Evolutionary conservation across 1,284 basidiomycete genomes (phyloP), one percentile per base, ranked within the genome.

Genomic region (Trametes pubescens): DNA sequence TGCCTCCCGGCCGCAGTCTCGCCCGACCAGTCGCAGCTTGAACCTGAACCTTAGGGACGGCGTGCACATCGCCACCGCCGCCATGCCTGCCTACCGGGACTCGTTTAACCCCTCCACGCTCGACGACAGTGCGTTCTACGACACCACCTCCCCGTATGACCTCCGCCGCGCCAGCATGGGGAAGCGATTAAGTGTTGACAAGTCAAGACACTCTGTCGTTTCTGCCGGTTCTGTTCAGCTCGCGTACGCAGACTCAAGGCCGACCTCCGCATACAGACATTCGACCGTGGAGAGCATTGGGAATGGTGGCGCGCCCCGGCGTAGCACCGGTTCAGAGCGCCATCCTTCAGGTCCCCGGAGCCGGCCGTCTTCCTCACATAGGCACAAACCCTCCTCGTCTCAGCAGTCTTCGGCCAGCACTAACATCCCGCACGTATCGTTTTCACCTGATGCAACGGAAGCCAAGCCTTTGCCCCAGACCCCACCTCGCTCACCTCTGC

Each of bases 61-160:
- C 13, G 64, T 72, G 32, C 62, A 66, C 57, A 68, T 66, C 18
- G 68, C 71, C 32, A 57, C 66, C 37, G 56, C 58, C 59, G 51
- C 69, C 38, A 59, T 63, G 34, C 54, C 70, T 57, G 58, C 61
- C 66, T 70, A 67, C 57, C 65, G 67, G 53, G 63, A 71, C 53
- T 73, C 74, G n/a, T 74, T 70, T 55, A 68, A 70, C 62, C 57
- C 66, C 14, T 44, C 65, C 22, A 63, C 69, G n/a, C 62, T 66
- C 38, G 71, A 73, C 60, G 75, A 76, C 65, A 74, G 73, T 55
- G 74, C 68, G n/a, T 75, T 71, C 64, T 76, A 74, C 64, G 75
- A 77, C 58, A 66, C 73, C 47, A 70, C 72, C 34, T 32, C 32
- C 9, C 47, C 59, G 21, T 72, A 71, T 65, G 67, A 72, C 56